A percentile compares a stretch with the other conserved stretches of the same genome.
Evolutionary conservation across 129 eudicot species (phyloP).

Genomic region (Logfia minima): DNA sequence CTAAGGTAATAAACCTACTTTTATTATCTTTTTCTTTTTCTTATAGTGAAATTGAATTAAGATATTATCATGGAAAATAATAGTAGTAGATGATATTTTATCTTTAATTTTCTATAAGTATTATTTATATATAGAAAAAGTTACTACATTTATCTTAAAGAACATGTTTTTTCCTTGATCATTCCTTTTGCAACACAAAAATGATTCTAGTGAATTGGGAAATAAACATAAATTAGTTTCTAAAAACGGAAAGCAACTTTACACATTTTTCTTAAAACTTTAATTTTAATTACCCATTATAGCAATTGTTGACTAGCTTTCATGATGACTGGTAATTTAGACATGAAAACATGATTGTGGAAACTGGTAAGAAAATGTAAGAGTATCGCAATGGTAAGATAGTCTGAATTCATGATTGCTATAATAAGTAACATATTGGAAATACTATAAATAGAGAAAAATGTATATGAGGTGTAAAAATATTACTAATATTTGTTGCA

Average conservation of each 20-base stretch:
- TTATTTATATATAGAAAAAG: too few relatives aligned
- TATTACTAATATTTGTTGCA: background rate
- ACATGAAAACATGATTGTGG: background rate
- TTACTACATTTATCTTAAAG: too few relatives aligned
- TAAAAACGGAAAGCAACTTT: background rate
- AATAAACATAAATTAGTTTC: too few relatives aligned
- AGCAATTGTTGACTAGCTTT: background rate
- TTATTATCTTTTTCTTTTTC: background rate
- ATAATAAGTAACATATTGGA: background rate
- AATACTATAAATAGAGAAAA: too few relatives aligned
- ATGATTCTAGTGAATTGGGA: too few relatives aligned
- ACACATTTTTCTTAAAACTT: background rate
- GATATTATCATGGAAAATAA: too few relatives aligned
- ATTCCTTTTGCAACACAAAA: too few relatives aligned
- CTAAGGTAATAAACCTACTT: constrained; percentile 51
- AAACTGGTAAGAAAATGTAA: background rate
- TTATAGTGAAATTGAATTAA: background rate
- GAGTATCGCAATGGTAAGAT: background rate
- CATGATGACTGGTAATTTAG: background rate
- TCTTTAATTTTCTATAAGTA: too few relatives aligned
- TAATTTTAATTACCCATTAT: background rate
- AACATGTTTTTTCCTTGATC: too few relatives aligned
- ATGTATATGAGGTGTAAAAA: too few relatives aligned
- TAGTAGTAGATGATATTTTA: too few relatives aligned
- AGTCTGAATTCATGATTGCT: background rate